Evolutionary conservation across 2,329 filamentous ascomycete species (phyloP), one percentile per base, ranked within the genome.

Genomic region (Trichoderma aggressivum): DNA sequence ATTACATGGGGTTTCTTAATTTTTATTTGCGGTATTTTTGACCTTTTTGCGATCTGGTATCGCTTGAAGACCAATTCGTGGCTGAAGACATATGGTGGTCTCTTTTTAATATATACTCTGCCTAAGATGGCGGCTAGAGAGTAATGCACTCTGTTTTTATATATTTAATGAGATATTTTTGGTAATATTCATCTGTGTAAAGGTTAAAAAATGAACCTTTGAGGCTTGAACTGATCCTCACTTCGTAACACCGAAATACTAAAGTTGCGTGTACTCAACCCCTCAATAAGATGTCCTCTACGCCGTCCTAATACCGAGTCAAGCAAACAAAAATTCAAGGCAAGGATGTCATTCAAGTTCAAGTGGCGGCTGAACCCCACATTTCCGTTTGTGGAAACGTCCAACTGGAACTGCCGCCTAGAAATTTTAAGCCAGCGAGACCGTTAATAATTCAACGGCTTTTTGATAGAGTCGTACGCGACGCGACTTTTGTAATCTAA

Each of bases 311-410:
- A 43, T 43, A 43, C 39, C 18, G 39, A 43, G 16, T 43, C 16
- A 7, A 43, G 39, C 39, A 43, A 43, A 43, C 39, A n/a, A 43
- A 39, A 43, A 43, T 28, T 3, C 26, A 28, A 28, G 26, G 26
- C 26, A 28, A 2, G 32, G n/a, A 50, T 50, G 43, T 21, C 43
- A 21, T n/a, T 21, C 43, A 21, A 50, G 43, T n/a, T 21, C 43
- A 21, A 50, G 43, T 50, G n/a, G n/a, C 43, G 43, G 43, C 18
- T 6, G 12, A 50, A 21, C 43, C 43, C 43, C 43, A 50, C 43
- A 50, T 50, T 43, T 43, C 43, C 43, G 43, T 50, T n/a, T 50
- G 43, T n/a, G 43, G 43, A 50, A 50, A n/a, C 43, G 43, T 50
- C n/a, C 43, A 50, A 21, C 43, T 43, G 39, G 2, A 43, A 1